These are phyloP conservation scores for Stereocaulon alpinum DNA, from an alignment of 495 filamentous ascomycete genomes.

Conservation along the genomic window DNA sequence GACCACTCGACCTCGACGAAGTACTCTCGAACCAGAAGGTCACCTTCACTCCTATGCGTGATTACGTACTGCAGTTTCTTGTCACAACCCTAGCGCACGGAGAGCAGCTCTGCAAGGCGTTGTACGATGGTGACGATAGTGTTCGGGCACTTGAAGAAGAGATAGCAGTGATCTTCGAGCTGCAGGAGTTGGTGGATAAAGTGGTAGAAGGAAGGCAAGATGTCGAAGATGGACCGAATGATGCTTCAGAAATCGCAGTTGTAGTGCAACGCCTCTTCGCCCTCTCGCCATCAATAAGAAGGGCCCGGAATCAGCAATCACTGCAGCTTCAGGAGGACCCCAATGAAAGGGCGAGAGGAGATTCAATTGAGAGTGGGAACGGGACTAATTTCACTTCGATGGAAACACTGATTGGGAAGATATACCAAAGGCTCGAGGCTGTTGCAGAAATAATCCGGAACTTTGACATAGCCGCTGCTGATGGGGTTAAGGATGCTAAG, in stretches of 20 bases:
- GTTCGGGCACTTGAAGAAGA: background rate
- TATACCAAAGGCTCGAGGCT: background rate
- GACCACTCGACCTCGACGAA: background rate
- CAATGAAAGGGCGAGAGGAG: background rate
- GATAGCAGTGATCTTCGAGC: background rate
- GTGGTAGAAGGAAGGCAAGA: slow-evolving; percentile 1
- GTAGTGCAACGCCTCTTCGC: background rate
- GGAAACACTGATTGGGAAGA: background rate
- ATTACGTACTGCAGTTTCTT: background rate
- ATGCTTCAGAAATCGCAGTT: background rate
- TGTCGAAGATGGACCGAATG: background rate
- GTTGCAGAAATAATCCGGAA: background rate
- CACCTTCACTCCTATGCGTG: background rate
- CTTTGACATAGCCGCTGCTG: background rate
- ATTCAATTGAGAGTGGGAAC: background rate
- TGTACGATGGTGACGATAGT: background rate
- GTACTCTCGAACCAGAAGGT: background rate
- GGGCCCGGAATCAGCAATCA: background rate
- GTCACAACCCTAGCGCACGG: background rate
- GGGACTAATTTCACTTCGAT: background rate
- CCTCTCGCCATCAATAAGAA: background rate
- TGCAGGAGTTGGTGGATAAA: background rate
- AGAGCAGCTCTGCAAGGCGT: background rate
- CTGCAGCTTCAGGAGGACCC: background rate
- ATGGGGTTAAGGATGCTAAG: background rate